Percentiles rank a stretch among this genome's conserved stretches.
Conservation (phyloP, 306 rosid species). For the Senna siamea region DNA sequence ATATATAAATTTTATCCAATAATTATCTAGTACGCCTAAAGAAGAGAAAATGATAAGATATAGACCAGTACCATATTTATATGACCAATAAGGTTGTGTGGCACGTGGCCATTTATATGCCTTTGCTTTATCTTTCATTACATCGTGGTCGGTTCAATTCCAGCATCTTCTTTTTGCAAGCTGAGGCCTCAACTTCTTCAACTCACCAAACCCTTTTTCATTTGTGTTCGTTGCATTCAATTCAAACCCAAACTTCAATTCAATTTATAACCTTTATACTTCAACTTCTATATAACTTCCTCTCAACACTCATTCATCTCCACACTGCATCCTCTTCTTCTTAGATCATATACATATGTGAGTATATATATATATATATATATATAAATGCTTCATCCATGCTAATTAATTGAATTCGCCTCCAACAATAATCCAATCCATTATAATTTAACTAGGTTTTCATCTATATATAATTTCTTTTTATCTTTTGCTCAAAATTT, state of each 20-base stretch:
- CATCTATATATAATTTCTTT: background rate
- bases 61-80: slow-evolving; percentile 35
- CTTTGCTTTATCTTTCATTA: slow-evolving; percentile 75
- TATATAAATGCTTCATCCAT: too few species aligned
- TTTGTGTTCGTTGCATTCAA: slow-evolving; percentile 29
- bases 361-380: too few species aligned
- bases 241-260: background rate
- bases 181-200: slow-evolving; percentile 47
- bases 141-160: slow-evolving; percentile 87
- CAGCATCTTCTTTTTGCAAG: slow-evolving; percentile 71
- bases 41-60: too few species aligned
- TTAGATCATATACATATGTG: too few species aligned
- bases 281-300: slow-evolving; percentile 28
- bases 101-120: slow-evolving; percentile 67
- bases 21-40: too few species aligned
- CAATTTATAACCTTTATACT: background rate
- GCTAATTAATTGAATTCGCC: too few species aligned
- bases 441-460: too few species aligned
- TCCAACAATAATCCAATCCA: too few species aligned
- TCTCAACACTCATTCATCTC: background rate
- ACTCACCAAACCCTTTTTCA: slow-evolving; percentile 24
- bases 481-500: background rate
- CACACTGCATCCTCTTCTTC: too few species aligned
- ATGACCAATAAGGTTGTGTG: slow-evolving; percentile 49
- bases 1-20: too few species aligned